Percentiles rank a stretch among this genome's conserved stretches.
Evolutionary conservation across 441 rosid species (phyloP).

Genomic region (Euphorbia schlechtendalii): DNA sequence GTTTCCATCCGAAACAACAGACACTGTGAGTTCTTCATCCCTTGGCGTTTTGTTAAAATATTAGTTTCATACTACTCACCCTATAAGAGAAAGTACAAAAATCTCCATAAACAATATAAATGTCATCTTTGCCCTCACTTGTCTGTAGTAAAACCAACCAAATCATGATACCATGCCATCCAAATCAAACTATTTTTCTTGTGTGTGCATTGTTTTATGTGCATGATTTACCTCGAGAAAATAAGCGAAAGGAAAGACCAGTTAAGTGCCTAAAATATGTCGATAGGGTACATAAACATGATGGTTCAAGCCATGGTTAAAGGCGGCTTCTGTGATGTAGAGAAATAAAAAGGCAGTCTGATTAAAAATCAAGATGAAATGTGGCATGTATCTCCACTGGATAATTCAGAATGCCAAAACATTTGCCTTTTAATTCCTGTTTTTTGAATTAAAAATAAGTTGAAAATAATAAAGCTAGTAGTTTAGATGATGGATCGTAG

Average conservation of each 20-base stretch:
- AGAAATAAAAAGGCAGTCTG: slow-evolving; percentile 28
- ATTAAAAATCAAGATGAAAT: slow-evolving; percentile 29
- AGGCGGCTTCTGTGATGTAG: slow-evolving; percentile 40
- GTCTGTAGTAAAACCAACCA: slow-evolving; percentile 22
- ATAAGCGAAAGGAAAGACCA: slow-evolving; percentile 34
- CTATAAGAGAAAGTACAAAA: slow-evolving; percentile 38
- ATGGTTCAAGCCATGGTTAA: slow-evolving; percentile 41
- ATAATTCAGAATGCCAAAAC: slow-evolving; percentile 6
- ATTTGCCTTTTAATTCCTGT: too few relatives aligned
- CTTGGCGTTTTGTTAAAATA: not conserved
- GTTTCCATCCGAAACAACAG: slow-evolving; percentile 4
- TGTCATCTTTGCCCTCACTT: slow-evolving; percentile 37
- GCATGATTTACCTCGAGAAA: slow-evolving; percentile 31
- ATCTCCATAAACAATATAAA: slow-evolving; percentile 33
- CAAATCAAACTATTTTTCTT: not conserved
- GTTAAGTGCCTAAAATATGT: slow-evolving; percentile 24
- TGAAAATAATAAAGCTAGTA: too few relatives aligned
- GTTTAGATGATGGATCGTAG: too few relatives aligned
- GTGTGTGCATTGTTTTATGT: not conserved
- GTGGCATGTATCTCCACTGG: slow-evolving; percentile 26
- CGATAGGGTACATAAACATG: slow-evolving; percentile 40
- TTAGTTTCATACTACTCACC: slow-evolving; percentile 20
- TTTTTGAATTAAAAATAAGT: too few relatives aligned
- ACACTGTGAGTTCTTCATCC: slow-evolving; percentile 5
- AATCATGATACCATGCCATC: too few relatives aligned